A percentile compares a stretch with the other conserved stretches of the same genome.
Conservation (phyloP, 2,329 filamentous ascomycete genomes). For the Fusarium marasasianum region DNA sequence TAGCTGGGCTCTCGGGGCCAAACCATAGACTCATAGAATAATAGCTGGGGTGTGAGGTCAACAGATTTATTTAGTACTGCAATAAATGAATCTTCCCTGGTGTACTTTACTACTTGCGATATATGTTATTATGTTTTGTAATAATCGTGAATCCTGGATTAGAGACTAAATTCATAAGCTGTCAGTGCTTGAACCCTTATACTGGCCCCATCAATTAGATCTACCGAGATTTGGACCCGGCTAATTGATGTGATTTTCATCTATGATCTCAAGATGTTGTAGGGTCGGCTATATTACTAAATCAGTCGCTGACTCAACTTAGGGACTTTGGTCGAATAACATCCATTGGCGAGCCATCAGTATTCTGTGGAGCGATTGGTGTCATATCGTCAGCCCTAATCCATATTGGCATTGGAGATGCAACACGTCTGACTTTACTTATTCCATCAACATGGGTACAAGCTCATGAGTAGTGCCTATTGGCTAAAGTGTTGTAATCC, state of each 20-base stretch:
- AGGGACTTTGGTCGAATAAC: background rate
- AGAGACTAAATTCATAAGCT: accelerated
- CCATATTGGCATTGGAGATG: background rate
- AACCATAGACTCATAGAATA: background rate
- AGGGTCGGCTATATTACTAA: background rate
- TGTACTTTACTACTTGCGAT: background rate
- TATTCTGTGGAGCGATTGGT: background rate
- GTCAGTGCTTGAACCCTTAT: accelerated
- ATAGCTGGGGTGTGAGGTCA: background rate
- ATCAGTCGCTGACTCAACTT: background rate
- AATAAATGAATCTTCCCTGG: background rate
- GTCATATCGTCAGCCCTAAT: background rate
- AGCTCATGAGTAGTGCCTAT: accelerated
- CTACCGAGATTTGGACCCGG: background rate
- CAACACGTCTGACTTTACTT: background rate
- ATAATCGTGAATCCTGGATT: accelerated
- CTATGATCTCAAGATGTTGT: too few species aligned
- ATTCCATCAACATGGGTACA: background rate
- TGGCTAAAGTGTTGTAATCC: accelerated
- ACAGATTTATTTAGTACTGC: background rate
- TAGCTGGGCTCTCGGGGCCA: background rate
- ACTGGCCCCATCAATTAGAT: too few species aligned
- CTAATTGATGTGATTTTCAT: too few species aligned
- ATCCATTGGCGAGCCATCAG: background rate
- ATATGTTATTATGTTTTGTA: accelerated